Evolutionary conservation across 1,284 basidiomycete species (phyloP), one percentile per base, ranked within the genome.

Genomic region (Ustilago nuda): DNA sequence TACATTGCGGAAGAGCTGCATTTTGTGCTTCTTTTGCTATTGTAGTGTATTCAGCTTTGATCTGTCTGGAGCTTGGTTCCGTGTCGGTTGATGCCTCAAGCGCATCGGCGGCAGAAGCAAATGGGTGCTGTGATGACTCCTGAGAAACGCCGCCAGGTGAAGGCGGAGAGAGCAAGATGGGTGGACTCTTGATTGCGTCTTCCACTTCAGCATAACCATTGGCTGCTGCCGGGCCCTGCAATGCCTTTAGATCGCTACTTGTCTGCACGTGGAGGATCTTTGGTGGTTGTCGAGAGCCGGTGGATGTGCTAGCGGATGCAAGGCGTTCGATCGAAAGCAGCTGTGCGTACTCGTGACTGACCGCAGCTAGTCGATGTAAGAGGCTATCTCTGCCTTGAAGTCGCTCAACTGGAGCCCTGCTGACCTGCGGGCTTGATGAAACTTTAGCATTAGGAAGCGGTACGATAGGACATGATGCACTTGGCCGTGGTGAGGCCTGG

Each of bases 321-420:
- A 66, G 12, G 15, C 61, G 66, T 51, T 79, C 78, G 30, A 68
- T 48, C 5, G 52, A 52, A 6, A 80, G 60, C 37, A 66, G 74
- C 12, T 76, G 72, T 13, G 60, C 64, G 48, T 78, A 78, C 45
- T 77, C 72, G 5, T 55, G 55, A 32, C 78, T 81, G 43, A 84
- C 60, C 6, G 56, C 59, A 1, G 66, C 68, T 12, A 84, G 60
- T 8, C 81, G 71, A 3, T 50, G 50, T 13, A 81, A 55, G 13
- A 82, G 56, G 15, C 60, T 51, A 36, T 75, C 60, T n/a, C 59
- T 52, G n/a, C 41, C 51, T 8, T 60, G 45, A 9, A 74, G 39
- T 9, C 76, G 56, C 17, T 59, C 52, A 1, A 68, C 69, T 13
- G 43, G 37, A 7, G 37, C 23, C 6, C 45, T 11, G 13, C 45